A percentile compares a stretch with the other conserved stretches of the same genome.
phyloP scores from a whole-genome alignment of 441 rosid species.

The Gossypium lobatum region DNA sequence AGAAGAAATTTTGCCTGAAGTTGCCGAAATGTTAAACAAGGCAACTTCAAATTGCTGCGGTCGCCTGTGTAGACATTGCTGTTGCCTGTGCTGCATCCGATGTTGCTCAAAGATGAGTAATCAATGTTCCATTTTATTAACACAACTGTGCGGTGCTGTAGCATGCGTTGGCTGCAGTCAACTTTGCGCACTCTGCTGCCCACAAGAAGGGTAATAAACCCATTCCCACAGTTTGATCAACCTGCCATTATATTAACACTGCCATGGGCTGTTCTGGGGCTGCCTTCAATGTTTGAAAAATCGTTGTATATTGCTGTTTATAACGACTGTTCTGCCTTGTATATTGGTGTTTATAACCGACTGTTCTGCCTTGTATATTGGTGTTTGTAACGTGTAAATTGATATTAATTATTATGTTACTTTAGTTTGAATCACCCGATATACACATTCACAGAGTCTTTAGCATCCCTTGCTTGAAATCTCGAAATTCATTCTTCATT shows the following conservation, averaged over 20 bases:
- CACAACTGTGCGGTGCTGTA: slow-evolving; percentile 62
- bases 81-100: slow-evolving; percentile 81
- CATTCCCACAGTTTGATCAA: background rate
- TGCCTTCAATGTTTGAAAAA: background rate
- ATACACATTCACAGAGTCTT: background rate
- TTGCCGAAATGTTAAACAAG: slow-evolving; percentile 60
- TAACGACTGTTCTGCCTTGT: too few species aligned
- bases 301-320: background rate
- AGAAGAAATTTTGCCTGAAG: slow-evolving; percentile 55
- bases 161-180: slow-evolving; percentile 79
- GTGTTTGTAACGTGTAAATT: background rate
- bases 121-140: slow-evolving; percentile 47
- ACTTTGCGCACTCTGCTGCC: slow-evolving; percentile 66
- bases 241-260: too few species aligned
- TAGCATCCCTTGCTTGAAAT: background rate
- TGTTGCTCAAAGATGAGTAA: slow-evolving; percentile 67
- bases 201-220: slow-evolving; percentile 26
- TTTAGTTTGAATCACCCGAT: background rate
- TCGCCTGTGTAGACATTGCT: slow-evolving; percentile 42
- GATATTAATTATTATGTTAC: background rate
- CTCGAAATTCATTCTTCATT: background rate
- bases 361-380: background rate
- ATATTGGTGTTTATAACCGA: background rate
- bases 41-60: slow-evolving; percentile 83
- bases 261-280: too few species aligned